These are phyloP conservation scores for Podospora didyma DNA, from an alignment of 495 filamentous ascomycete genomes.

Conservation along the genomic window DNA sequence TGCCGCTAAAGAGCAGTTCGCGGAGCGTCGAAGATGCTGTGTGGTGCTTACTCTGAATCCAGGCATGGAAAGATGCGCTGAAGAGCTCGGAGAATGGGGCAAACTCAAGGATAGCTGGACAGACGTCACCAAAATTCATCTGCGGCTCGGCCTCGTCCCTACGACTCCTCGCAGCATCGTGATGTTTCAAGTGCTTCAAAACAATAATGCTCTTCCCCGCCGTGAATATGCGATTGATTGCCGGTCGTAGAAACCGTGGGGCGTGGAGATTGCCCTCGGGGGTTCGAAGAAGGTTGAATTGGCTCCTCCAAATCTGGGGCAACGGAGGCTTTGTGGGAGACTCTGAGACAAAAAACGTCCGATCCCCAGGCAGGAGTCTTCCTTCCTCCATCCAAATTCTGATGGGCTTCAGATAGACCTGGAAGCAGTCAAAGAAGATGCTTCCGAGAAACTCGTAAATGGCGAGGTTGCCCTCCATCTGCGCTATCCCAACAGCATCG, in stretches of 20 bases:
- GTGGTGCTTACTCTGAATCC: slow-evolving; percentile 70
- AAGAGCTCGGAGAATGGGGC: slow-evolving; percentile 77
- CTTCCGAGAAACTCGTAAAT: slow-evolving; percentile 57
- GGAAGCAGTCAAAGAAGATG: slow-evolving; percentile 79
- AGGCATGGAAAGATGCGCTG: slow-evolving; percentile 59
- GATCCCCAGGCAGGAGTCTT: slow-evolving; percentile 56
- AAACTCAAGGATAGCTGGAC: slow-evolving; percentile 39
- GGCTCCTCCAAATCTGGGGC: slow-evolving; percentile 69
- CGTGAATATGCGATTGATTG: slow-evolving; percentile 68
- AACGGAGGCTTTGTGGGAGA: slow-evolving; percentile 53
- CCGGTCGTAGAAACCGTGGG: slow-evolving; percentile 68
- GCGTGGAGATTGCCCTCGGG: slow-evolving; percentile 54
- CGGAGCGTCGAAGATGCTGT: slow-evolving; percentile 61
- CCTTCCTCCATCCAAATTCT: slow-evolving; percentile 83
- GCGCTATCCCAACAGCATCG: slow-evolving; percentile 60
- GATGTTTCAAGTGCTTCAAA: slow-evolving; percentile 58
- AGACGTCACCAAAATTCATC: slow-evolving; percentile 55
- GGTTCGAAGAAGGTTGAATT: slow-evolving; percentile 59
- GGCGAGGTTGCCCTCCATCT: slow-evolving; percentile 60
- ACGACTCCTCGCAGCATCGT: slow-evolving; percentile 18
- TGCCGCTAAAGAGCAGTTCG: slow-evolving; percentile 61
- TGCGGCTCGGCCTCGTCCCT: slow-evolving; percentile 29
- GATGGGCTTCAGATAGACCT: slow-evolving; percentile 76
- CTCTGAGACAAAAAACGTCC: slow-evolving; percentile 70
- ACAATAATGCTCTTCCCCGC: slow-evolving; percentile 87